These are phyloP conservation scores for barley (Hordeum vulgare) DNA, from an alignment of 176 grass and related monocot genomes.

Conservation along the genomic window MorexV3_pseudomolecules_assembly NC_058520.1:446492858-446493357, in stretches of 20 bases:
- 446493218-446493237: conserved; percentile 99
- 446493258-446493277: conserved; percentile 83
- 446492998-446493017: background rate
- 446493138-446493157: background rate
- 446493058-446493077: background rate
- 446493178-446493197: background rate
- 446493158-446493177: background rate
- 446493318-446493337: background rate
- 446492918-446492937: no score
- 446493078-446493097: background rate
- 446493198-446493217: background rate
- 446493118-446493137: background rate
- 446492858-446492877: background rate
- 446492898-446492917: no score
- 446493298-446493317: conserved; percentile 9
- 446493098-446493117: background rate
- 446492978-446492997: background rate
- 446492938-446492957: background rate
- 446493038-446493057: background rate
- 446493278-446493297: conserved; percentile 96
- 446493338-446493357: background rate
- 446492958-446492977: background rate
- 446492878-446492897: background rate
- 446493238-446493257: conserved; percentile 86
- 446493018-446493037: background rate